Evolutionary conservation across 176 grass and related monocot species (phyloP).

Genomic region (Carex pumila): DNA sequence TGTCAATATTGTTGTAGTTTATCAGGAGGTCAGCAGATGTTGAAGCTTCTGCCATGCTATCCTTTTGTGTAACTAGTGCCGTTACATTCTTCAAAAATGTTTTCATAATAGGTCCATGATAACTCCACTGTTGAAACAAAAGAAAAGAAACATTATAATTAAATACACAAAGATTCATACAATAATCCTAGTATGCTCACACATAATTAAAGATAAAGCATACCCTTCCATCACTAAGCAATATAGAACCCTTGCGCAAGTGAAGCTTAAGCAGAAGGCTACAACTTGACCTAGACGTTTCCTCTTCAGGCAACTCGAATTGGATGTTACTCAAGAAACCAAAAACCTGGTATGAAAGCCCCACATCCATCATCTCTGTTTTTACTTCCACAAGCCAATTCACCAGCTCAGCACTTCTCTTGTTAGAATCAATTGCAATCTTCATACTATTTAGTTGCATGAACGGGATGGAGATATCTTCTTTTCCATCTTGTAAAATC

Average conservation of each 20-base stretch:
- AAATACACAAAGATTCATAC: slow-evolving; percentile 1
- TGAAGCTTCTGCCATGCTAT: slow-evolving; percentile 54
- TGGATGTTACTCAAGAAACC: slow-evolving; percentile 52
- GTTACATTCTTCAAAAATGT: slow-evolving; percentile 72
- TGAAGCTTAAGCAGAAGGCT: slow-evolving; percentile 42
- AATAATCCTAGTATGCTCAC: not conserved
- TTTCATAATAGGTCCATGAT: slow-evolving; percentile 90
- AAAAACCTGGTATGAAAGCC: slow-evolving; percentile 91
- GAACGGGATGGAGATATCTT: slow-evolving; percentile 62
- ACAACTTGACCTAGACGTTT: slow-evolving; percentile 38
- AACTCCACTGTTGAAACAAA: slow-evolving; percentile 55
- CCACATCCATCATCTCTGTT: slow-evolving; percentile 68
- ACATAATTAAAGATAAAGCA: slow-evolving; percentile 24
- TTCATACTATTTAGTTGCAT: slow-evolving; percentile 65
- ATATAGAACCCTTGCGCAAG: slow-evolving; percentile 76
- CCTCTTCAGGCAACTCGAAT: slow-evolving; percentile 52
- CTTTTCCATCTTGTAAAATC: slow-evolving; percentile 58
- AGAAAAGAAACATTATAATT: slow-evolving; percentile 16
- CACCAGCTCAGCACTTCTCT: slow-evolving; percentile 19
- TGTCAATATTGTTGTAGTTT: slow-evolving; percentile 99
- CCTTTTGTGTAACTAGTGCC: slow-evolving; percentile 41
- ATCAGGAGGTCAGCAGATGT: slow-evolving; percentile 67
- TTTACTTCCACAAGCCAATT: slow-evolving; percentile 52
- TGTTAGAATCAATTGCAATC: slow-evolving; percentile 35
- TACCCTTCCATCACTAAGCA: slow-evolving; percentile 99